Evolutionary conservation across 2,329 filamentous ascomycete genomes (phyloP).

Genomic region (Zymoseptoria passerinii): DNA sequence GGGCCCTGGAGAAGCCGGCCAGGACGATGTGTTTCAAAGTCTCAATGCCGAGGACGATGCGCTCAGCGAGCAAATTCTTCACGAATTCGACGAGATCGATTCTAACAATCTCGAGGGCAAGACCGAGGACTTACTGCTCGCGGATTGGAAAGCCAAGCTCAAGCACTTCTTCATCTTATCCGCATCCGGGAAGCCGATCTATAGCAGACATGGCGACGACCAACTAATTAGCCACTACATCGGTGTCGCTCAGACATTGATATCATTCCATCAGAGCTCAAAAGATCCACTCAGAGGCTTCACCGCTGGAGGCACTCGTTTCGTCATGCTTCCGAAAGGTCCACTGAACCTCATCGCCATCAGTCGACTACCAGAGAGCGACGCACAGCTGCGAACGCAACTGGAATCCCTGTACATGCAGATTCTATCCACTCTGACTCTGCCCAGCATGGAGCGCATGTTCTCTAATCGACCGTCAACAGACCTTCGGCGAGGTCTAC

Average conservation of each 20-base stretch:
- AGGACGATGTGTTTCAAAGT: slow-evolving; percentile 53
- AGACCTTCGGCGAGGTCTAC: slow-evolving; percentile 77
- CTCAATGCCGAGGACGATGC: slow-evolving; percentile 38
- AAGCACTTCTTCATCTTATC: slow-evolving; percentile 98
- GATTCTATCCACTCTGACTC: slow-evolving; percentile 86
- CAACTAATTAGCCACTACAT: slow-evolving; percentile 87
- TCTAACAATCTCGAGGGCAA: slow-evolving; percentile 46
- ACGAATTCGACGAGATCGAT: slow-evolving; percentile 71
- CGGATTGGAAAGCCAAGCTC: slow-evolving; percentile 79
- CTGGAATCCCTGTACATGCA: slow-evolving; percentile 96
- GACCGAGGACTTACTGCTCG: slow-evolving; percentile 52
- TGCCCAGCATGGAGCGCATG: slow-evolving; percentile 76
- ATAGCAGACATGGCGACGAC: slow-evolving; percentile 87
- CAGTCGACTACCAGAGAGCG: slow-evolving; percentile 85
- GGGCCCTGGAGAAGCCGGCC: slow-evolving; percentile 50
- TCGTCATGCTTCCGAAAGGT: slow-evolving; percentile 76
- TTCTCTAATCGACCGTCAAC: slow-evolving; percentile 89
- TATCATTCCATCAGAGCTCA: slow-evolving; percentile 85
- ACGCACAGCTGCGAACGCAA: slow-evolving; percentile 75
- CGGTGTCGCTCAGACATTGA: slow-evolving; percentile 92
- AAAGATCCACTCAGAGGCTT: slow-evolving; percentile 74
- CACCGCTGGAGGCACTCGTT: slow-evolving; percentile 75
- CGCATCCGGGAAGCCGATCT: slow-evolving; percentile 93
- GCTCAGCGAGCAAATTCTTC: slow-evolving; percentile 57
- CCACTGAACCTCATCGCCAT: slow-evolving; percentile 91